Base-by-base conservation (phyloP, 2,329 filamentous ascomycete genomes). In the Pseudogymnoascus sp. region DNA sequence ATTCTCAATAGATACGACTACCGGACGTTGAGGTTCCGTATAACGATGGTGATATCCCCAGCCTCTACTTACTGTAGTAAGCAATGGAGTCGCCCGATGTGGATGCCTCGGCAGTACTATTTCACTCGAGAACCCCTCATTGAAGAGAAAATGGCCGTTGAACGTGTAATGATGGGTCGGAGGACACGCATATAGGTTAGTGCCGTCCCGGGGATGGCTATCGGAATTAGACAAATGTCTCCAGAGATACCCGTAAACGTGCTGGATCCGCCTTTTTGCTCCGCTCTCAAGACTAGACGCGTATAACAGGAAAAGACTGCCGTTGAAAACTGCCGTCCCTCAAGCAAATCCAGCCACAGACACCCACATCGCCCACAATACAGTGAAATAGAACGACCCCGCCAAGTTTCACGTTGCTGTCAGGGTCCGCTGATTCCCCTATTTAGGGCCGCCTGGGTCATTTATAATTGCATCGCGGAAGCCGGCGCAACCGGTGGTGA, bases 241-340 rank as follows among this genome's bases (percentile, higher is more conserved):
- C 44, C 27, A 55, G 27, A 17, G 44, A 55, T 17, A 31, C 44
- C 44, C 44, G 44, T 55, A 55, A 55, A 55, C 44, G 44, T 55
- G 44, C 44, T 33, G 44, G 44, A 33, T 55, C 44, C 44, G 44
- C 44, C 27, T 51, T 51, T 31, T 9, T 51, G 44, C 44, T 51
- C 44, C 44, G 44, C 44, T 55, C 44, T n/a, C 9, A 15, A 15
- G n/a, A 15, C 44, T 33, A 31, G n/a, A 55, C n/a, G n/a, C n/a
- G n/a, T n/a, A n/a, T n/a, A n/a, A 29, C 15, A 8, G 27, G 44
- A 33, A 27, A 27, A 55, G 27, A 55, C 7, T 17, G 27, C 15
- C 42, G 44, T 15, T 2, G 17, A 33, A 33, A 55, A 55, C 44
- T 55, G 44, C 44, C 27, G 44, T 27, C 21, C 33, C 27, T n/a